These are phyloP conservation scores for Candida sanyaensis DNA, from an alignment of 1,139 yeast species.

Conservation along the genomic window DNA sequence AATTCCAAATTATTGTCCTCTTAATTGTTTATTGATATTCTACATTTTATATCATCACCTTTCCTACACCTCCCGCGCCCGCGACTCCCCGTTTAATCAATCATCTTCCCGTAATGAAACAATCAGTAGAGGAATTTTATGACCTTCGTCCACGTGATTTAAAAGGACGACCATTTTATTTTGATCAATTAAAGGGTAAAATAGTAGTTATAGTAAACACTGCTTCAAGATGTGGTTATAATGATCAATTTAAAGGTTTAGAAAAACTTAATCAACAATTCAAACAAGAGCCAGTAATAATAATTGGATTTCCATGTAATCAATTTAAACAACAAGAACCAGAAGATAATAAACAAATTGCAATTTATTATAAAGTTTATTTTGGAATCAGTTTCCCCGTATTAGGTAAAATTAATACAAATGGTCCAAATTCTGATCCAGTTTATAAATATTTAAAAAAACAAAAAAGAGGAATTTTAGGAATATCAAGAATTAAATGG, in stretches of 20 bases:
- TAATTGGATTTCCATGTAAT: conserved; percentile 84
- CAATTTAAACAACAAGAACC: conserved; percentile 66
- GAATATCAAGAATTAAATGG: conserved; percentile 50
- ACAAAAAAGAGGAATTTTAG: conserved; percentile 44
- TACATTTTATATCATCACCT: too few relatives aligned
- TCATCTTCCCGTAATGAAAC: not conserved
- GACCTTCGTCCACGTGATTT: conserved; percentile 41
- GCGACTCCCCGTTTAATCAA: not conserved
- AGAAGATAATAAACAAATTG: conserved; percentile 41
- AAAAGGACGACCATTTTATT: conserved; percentile 63
- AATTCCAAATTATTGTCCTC: too few relatives aligned
- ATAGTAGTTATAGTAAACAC: conserved; percentile 93
- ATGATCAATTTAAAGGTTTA: conserved; percentile 78
- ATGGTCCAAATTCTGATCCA: conserved; percentile 79
- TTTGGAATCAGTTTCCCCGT: conserved; percentile 80
- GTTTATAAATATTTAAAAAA: conserved; percentile 76
- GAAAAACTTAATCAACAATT: conserved; percentile 82
- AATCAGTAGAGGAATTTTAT: conserved; percentile 33
- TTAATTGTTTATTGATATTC: too few relatives aligned
- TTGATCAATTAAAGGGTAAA: conserved; percentile 76
- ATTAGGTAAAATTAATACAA: conserved; percentile 83
- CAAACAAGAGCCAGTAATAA: conserved; percentile 61
- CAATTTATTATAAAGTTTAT: conserved; percentile 40
- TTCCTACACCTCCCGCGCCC: not conserved
- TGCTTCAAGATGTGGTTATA: conserved; percentile 86